phyloP scores from a whole-genome alignment of 441 rosid species.

The Arabidopsis hybrid region DNA sequence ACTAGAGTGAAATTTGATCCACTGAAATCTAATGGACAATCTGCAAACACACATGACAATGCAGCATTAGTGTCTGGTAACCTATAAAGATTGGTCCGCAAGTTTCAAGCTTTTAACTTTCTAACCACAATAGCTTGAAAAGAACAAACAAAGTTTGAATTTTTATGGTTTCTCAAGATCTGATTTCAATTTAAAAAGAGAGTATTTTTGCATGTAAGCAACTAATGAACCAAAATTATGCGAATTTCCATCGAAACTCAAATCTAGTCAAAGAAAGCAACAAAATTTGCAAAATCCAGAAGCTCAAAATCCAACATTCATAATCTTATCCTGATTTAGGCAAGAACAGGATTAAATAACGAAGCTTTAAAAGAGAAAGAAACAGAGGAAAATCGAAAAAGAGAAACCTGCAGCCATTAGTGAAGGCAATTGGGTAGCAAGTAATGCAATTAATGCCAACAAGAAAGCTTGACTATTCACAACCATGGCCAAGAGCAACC shows the following conservation, averaged over 20 bases:
- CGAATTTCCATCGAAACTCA: neutral
- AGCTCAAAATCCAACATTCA: slow-evolving; percentile 10
- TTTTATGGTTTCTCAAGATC: slow-evolving; percentile 20
- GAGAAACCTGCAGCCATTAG: slow-evolving; percentile 61
- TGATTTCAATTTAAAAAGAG: neutral
- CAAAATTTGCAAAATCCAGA: slow-evolving; percentile 25
- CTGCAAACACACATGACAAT: slow-evolving; percentile 52
- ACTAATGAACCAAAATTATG: slow-evolving; percentile 8
- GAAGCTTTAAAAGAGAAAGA: slow-evolving; percentile 13
- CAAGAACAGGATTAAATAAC: neutral
- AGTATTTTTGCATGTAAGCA: slow-evolving; percentile 35
- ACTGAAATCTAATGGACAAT: slow-evolving; percentile 84
- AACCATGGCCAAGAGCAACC: slow-evolving; percentile 56
- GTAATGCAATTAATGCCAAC: slow-evolving; percentile 58
- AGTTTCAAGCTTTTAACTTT: slow-evolving; percentile 4
- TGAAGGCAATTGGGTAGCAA: slow-evolving; percentile 57
- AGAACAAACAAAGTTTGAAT: neutral
- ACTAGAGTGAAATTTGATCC: slow-evolving; percentile 75
- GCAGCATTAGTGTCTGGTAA: slow-evolving; percentile 25
- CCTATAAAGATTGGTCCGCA: neutral
- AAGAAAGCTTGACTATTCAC: slow-evolving; percentile 46
- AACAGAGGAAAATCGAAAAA: slow-evolving; percentile 36
- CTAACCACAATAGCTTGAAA: slow-evolving; percentile 1
- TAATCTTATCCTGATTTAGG: neutral
- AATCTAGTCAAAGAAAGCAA: slow-evolving; percentile 22